Evolutionary conservation across 306 rosid genomes (phyloP).

Genomic region (Cicer arietinum): DNA sequence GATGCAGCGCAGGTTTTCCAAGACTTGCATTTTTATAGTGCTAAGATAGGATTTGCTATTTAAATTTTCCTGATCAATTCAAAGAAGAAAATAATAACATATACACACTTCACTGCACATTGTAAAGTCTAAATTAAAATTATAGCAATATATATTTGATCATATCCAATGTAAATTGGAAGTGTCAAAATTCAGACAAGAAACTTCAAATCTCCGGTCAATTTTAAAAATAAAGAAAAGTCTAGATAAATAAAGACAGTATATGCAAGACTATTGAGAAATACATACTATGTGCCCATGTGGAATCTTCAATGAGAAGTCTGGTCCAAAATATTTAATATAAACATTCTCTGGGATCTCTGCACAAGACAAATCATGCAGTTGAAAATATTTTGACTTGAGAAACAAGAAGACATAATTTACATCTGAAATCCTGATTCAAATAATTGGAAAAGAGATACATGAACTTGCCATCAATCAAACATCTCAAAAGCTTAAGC

Average conservation of each 20-base stretch:
- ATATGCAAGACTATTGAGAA: conserved; percentile 35
- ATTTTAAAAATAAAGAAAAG: conserved; percentile 25
- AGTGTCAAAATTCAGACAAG: conserved; percentile 15
- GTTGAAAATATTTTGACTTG: conserved; percentile 6
- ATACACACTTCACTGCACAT: conserved; percentile 26
- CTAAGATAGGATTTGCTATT: conserved; percentile 92
- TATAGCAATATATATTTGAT: conserved; percentile 18
- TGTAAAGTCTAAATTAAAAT: conserved; percentile 10
- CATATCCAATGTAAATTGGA: conserved; percentile 32
- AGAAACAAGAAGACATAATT: conserved; percentile 20
- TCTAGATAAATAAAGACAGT: conserved; percentile 5
- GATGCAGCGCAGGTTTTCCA: conserved; percentile 91
- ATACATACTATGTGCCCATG: conserved; percentile 78
- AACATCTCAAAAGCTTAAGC: not conserved
- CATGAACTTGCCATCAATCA: not conserved
- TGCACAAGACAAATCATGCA: conserved; percentile 61
- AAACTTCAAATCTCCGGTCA: conserved; percentile 13
- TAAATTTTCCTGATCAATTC: conserved; percentile 74
- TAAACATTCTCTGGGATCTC: conserved; percentile 96
- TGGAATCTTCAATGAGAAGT: conserved; percentile 84
- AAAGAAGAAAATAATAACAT: conserved; percentile 35
- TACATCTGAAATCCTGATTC: conserved; percentile 20
- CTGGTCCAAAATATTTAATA: conserved; percentile 90
- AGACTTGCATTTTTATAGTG: conserved; percentile 88
- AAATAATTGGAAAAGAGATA: conserved; percentile 19